Base-by-base conservation (phyloP, 1,284 basidiomycete genomes). In the Ustilago curta region DNA sequence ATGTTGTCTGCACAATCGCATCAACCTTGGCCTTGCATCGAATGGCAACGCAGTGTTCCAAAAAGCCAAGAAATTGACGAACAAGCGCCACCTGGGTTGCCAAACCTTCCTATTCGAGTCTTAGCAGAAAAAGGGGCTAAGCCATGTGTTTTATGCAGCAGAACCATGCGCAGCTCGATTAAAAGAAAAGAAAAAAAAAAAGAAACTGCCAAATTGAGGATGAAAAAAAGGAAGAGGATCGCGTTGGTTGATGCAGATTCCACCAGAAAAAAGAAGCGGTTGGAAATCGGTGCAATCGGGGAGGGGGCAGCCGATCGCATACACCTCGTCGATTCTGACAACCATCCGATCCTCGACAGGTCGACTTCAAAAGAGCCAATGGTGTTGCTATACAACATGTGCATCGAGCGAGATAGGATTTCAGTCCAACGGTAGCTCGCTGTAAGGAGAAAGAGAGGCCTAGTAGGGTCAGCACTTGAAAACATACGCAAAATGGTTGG, bases 61-160 rank as follows among this genome's bases (percentile, higher is more conserved):
- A 9, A 7, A 9, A 9, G 40, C 40, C 40, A n/a, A n/a, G n/a
- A n/a, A n/a, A 21, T 43, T 43, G 18, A 43, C 16, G 39, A 8
- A 2, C 21, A n/a, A 12, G 21, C 14, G 21, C 14, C 42, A 12
- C 21, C 42, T 19, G 1, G 21, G n/a, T n/a, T 45, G 42, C 18
- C 8, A 45, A n/a, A 47, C 27, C 48, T 35, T 49, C 31, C 48
- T 49, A 35, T 35, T 49, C 48, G 48, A 49, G 48, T 31, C 31
- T 31, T 8, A 23, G n/a, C 14, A 12, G 6, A 23, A 44, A 5
- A 18, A n/a, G 40, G 8, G 25, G 43, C 5, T 21, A 27, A 16
- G 43, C 12, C 23, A 27, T 27, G 23, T 37, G 35, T 12, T 14
- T 12, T 14, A 37, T 37, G 35, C 35, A 14, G 3, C 35, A 5